phyloP scores from a whole-genome alignment of 73 alveolate genomes.

The Durusdinium trenchii region DNA sequence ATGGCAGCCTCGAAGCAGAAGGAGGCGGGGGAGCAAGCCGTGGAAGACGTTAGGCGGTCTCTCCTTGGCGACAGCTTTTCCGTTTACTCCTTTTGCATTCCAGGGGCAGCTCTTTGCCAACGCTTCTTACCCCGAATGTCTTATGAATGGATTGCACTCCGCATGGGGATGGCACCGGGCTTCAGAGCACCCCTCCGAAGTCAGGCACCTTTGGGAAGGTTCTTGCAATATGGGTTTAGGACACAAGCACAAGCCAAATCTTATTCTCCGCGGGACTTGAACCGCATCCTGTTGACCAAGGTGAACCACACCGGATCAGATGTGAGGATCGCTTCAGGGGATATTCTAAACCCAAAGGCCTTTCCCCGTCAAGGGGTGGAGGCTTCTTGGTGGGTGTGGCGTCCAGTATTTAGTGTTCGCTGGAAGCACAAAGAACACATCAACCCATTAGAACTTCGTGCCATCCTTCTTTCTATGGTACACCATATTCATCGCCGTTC shows the following conservation, averaged over 20 bases:
- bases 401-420: neutral
- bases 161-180: slow-evolving; percentile 48
- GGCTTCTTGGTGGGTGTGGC: neutral
- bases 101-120: neutral
- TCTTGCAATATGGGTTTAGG: neutral
- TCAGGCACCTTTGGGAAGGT: neutral
- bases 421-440: neutral
- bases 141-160: neutral
- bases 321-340: neutral
- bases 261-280: neutral
- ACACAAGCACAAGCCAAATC: neutral
- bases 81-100: neutral
- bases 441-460: neutral
- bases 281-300: neutral
- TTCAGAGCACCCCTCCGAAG: neutral
- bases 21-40: neutral
- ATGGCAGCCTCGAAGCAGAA: neutral
- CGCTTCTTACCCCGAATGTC: neutral
- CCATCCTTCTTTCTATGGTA: neutral
- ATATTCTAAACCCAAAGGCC: neutral
- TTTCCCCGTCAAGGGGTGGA: neutral
- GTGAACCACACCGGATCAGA: slow-evolving; percentile 37
- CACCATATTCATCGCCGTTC: neutral
- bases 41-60: neutral
- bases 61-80: neutral